Percentiles rank a stretch among this genome's conserved stretches.
Evolutionary conservation across 495 filamentous ascomycete species (phyloP).

Genomic region (Penicillium argentinense): DNA sequence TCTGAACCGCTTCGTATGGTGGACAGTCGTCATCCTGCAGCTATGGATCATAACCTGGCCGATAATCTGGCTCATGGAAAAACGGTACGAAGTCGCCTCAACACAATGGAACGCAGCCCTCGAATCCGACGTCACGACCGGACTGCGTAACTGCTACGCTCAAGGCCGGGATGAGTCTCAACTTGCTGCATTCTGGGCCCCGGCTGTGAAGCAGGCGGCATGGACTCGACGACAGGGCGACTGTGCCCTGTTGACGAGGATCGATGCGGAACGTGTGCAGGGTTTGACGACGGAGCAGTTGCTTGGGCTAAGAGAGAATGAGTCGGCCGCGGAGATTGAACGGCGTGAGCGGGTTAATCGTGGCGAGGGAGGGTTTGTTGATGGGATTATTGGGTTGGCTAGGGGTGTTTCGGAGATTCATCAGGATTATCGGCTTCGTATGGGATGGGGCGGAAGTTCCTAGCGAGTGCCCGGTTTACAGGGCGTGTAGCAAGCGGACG

Average conservation of each 20-base stretch:
- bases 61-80: slow-evolving; percentile 42
- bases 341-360: slow-evolving; percentile 25
- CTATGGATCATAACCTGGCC: slow-evolving; percentile 49
- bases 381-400: slow-evolving; percentile 29
- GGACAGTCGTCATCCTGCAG: slow-evolving; percentile 39
- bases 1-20: slow-evolving; percentile 37
- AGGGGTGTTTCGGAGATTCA: slow-evolving; percentile 27
- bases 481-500: too few species aligned
- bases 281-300: slow-evolving; percentile 22
- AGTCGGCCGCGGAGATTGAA: slow-evolving; percentile 25
- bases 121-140: slow-evolving; percentile 5
- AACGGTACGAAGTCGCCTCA: slow-evolving; percentile 37
- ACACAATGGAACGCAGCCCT: slow-evolving; percentile 35
- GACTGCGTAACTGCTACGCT: slow-evolving; percentile 24
- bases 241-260: slow-evolving; percentile 14
- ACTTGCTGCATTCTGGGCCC: slow-evolving; percentile 37
- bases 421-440: slow-evolving; percentile 26
- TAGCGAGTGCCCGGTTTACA: too few species aligned
- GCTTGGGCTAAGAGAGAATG: slow-evolving; percentile 4
- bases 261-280: slow-evolving; percentile 25
- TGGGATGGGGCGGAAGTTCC: slow-evolving; percentile 31
- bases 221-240: slow-evolving; percentile 23
- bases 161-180: slow-evolving; percentile 27
- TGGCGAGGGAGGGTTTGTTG: slow-evolving; percentile 30
- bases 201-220: slow-evolving; percentile 38